These are phyloP conservation scores for Penicillium mononematosum DNA, from an alignment of 495 filamentous ascomycete genomes.

Conservation along the genomic window DNA sequence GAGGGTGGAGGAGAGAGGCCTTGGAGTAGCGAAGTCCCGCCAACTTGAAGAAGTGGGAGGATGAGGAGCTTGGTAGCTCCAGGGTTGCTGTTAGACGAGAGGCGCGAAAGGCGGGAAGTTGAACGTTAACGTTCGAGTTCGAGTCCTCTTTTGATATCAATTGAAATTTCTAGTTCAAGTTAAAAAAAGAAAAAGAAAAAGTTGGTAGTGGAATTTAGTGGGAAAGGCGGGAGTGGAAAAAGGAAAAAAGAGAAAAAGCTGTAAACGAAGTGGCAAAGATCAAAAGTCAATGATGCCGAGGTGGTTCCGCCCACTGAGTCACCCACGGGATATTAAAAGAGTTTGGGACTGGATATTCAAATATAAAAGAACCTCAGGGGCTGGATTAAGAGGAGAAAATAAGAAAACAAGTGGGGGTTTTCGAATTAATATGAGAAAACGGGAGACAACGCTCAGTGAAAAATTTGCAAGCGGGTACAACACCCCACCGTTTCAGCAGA, in stretches of 20 bases:
- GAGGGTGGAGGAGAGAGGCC: constrained; percentile 85
- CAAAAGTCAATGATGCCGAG: not conserved
- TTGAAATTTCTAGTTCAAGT: not conserved
- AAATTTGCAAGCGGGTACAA: constrained; percentile 25
- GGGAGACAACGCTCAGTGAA: constrained; percentile 16
- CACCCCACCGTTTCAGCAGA: not conserved
- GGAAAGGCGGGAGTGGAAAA: constrained; percentile 4
- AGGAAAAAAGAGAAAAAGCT: not conserved
- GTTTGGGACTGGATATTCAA: not conserved
- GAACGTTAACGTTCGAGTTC: not conserved
- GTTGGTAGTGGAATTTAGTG: not conserved
- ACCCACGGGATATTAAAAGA: not conserved
- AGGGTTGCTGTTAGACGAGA: constrained; percentile 24
- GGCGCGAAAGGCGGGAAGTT: constrained; percentile 21
- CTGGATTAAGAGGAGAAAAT: constrained; percentile 3
- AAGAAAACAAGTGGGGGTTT: constrained; percentile 12
- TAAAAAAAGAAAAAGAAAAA: not conserved
- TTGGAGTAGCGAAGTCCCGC: constrained; percentile 77
- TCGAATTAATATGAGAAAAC: not conserved
- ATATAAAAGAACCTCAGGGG: constrained; percentile 2
- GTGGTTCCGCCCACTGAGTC: constrained; percentile 4
- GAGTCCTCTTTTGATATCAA: not conserved
- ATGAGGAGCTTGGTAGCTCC: constrained; percentile 41
- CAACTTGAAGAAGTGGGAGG: constrained; percentile 81
- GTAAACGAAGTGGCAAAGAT: constrained; percentile 8